Evolutionary conservation across 768 basidiomycete genomes (phyloP), one percentile per base, ranked within the genome.

Genomic region (Pisolithus tinctorius): DNA sequence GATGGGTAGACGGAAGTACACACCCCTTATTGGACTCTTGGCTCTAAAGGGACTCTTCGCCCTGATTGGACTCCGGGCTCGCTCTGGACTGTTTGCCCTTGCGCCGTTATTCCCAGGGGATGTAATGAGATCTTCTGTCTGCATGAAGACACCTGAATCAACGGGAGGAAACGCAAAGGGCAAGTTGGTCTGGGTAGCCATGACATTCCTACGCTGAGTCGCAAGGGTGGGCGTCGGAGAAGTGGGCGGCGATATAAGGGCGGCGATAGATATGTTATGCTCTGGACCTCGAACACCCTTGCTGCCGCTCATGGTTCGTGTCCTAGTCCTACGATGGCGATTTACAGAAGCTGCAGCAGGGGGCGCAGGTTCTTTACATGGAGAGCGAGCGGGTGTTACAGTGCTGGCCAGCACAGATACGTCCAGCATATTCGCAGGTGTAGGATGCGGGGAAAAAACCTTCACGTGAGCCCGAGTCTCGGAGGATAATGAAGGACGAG

Each of bases 1-100:
- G 58, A 58, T 36, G 50, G 56, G 57, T 34, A 58, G 52, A 37
- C 26, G 52, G 57, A 47, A 41, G 23, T 64, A 64, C 55, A 59
- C 55, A 49, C 70, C 68, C 49, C 65, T 61, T 2, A 64, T 53
- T 45, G 71, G 71, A 59, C 70, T 66, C 30, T 55, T 55, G 31
- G 56, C 49, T 48, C 53, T 57, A 5, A n/a, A 26, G 2, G 55
- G 55, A 45, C 55, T 69, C 39, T 66, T 50, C 14, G 61, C 56
- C 49, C 65, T 65, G 1, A 45, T 47, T 4, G 60, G 56, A 31
- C 56, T 65, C 14, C n/a, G 31, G 7, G 50, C 45, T n/a, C 23
- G 50, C 37, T 29, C 17, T 27, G 34, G 34, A 30, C 43, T 45
- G 17, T 49, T 50, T 1, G 53, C 37, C 27, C 47, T 14, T 14